Evolutionary conservation across 257 asterid species (phyloP), one percentile per base, ranked within the genome.

Genomic region (Fraxinus anomala): DNA sequence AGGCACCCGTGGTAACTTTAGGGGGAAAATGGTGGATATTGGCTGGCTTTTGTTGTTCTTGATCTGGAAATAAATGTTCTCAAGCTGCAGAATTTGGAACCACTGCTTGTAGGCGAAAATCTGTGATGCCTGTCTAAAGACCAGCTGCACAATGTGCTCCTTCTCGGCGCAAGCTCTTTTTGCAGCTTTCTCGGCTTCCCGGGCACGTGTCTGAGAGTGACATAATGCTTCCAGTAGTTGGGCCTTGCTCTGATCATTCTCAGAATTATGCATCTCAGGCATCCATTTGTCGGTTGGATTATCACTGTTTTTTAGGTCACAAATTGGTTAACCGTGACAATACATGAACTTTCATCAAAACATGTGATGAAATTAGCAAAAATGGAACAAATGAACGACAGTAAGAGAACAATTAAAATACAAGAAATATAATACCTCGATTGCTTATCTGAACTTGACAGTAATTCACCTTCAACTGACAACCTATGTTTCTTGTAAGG

Each of bases 151-250:
- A 9, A 90, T 81, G 5, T 87, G 89, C 79, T 94, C 97, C 82
- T 91, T 94, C 88, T 94, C 96, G 3, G 78, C 89, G 63, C 79
- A 81, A 42, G 94, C 95, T 86, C 78, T 84, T 77, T 87, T 86
- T 79, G 97, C 97, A 30, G 85, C 94, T 73, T 47, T 83, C 88
- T 92, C 98, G 1, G 98, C 97, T 85, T 92, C 96, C 83, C 98
- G 90, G 76, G 97, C 98, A 37, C 98, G 97, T 6, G 97, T 91
- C 88, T 94, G 98, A 28, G 97, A 94, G 80, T 90, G 98, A 13
- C 94, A 67, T 11, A 94, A 89, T 16, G 97, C 98, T 82, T 92
- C 91, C 75, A 92, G 82, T 44, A 94, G 83, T 80, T 84, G 86
- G 76, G 89, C 91, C 83, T 84, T 86, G 85, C 84, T 83, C 16